Evolutionary conservation across 805 yeast genomes (phyloP).

Genomic region (Ogataea pilisensis): DNA sequence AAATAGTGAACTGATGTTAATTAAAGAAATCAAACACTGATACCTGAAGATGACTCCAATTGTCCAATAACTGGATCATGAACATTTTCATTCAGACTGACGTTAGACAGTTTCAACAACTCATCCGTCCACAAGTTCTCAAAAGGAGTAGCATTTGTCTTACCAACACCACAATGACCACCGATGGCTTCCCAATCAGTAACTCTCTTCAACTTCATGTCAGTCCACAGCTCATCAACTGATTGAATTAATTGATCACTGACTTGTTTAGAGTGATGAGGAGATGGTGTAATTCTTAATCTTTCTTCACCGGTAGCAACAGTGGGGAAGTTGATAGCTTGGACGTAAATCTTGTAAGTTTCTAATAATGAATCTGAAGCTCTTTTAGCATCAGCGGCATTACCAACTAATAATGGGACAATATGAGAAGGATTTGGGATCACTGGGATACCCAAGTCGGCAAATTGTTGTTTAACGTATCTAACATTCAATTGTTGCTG

Average conservation of each 20-base stretch:
- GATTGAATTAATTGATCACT: constrained; percentile 75
- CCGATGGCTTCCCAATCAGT: constrained; percentile 75
- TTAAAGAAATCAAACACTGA: constrained; percentile 21
- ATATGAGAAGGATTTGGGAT: constrained; percentile 97
- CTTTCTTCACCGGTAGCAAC: constrained; percentile 95
- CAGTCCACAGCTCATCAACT: constrained; percentile 74
- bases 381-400: constrained; percentile 84
- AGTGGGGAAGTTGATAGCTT: constrained; percentile 98
- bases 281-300: constrained; percentile 97
- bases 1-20: too few species aligned
- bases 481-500: constrained; percentile 82
- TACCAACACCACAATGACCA: constrained; percentile 91
- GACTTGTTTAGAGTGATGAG: constrained; percentile 81
- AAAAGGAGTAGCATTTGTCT: constrained; percentile 35
- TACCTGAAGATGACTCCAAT: constrained; percentile 71
- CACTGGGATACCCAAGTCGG: constrained; percentile 80
- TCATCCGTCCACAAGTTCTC: constrained; percentile 85
- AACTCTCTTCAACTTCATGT: constrained; percentile 69
- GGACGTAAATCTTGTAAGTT: constrained; percentile 87
- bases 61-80: constrained; percentile 57
- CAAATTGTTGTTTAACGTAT: constrained; percentile 74
- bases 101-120: constrained; percentile 61
- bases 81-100: constrained; percentile 65
- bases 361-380: constrained; percentile 88
- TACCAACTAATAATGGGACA: constrained; percentile 92